A percentile compares a stretch with the other conserved stretches of the same genome.
phyloP scores from a whole-genome alignment of 202 grass and related monocot species.

The Carex sylvatica region DNA sequence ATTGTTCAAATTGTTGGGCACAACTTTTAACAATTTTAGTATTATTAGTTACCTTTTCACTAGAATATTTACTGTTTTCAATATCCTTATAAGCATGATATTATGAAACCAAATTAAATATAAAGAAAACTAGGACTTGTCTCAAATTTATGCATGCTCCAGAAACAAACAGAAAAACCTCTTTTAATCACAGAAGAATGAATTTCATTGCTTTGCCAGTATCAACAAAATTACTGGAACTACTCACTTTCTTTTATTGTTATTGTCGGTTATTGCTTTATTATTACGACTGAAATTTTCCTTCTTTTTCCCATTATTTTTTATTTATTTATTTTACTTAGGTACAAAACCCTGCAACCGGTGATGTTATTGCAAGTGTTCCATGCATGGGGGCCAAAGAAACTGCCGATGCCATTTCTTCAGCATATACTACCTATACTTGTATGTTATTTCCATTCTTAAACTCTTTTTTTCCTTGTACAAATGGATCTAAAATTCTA shows the following conservation, averaged over 20 bases:
- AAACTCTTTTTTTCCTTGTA: slow-evolving; percentile 26
- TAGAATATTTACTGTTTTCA: background rate
- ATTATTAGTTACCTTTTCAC: background rate
- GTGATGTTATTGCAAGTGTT: slow-evolving; percentile 74
- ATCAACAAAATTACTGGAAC: background rate
- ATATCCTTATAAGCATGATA: background rate
- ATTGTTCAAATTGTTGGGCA: background rate
- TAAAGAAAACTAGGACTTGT: background rate
- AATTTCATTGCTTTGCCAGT: background rate
- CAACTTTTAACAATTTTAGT: background rate
- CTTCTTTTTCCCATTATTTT: background rate
- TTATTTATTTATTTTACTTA: slow-evolving; percentile 19
- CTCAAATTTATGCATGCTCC: background rate
- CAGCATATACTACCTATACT: slow-evolving; percentile 61
- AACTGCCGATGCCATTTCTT: slow-evolving; percentile 87
- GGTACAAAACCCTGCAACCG: slow-evolving; percentile 93
- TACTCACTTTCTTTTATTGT: background rate
- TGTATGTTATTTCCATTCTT: slow-evolving; percentile 42
- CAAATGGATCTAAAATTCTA: background rate
- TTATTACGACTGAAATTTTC: background rate
- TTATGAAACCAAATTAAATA: background rate
- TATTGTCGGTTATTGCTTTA: background rate
- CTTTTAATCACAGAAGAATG: background rate
- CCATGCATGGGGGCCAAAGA: slow-evolving; percentile 85
- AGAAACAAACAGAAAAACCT: background rate